Base-by-base conservation (phyloP, 176 grass and related monocot genomes). In the Oryza longistaminata region DNA sequence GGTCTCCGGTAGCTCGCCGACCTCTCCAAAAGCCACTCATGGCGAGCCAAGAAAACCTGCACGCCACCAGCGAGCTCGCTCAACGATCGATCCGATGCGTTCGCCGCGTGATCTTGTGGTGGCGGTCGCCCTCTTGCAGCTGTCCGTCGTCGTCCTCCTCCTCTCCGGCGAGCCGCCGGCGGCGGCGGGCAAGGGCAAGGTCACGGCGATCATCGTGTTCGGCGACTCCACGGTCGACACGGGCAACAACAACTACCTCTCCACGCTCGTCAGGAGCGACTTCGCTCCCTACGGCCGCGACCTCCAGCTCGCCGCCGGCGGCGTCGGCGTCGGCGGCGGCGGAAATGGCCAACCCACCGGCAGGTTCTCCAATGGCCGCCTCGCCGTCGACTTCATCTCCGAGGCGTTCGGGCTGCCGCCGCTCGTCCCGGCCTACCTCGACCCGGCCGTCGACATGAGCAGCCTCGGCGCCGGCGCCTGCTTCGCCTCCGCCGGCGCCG, bases 221-320 rank as follows among this genome's bases (percentile, higher is more conserved):
- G 95, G 95, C 34, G 95, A 97, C 80, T 98, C 95, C 21, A 95
- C 93, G 22, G 95, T 90, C 44, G 95, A 98, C 75, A 78, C 95
- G 26, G 93, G 92, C 70, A 98, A 95, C 82, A 98, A 98, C 93
- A 95, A 98, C 87, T 66, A 68, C 37, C 88, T 98, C 80, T 44
- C 22, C 46, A 95, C 92, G 2, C 3, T 90, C 12, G 13, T 89
- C 8, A 93, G 52, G 80, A 95, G 93, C 92, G 85, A 98, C 78
- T 95, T 95, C 91, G 65, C 42, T 12, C 95, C 95, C 4, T 98
- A 98, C 35, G 93, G 95, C 37, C 95, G 93, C 9, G 93, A 97
- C 90, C 81, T 98, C 64, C 11, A 35, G 11, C 34, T 68, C 13
- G 42, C 21, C 22, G 14, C 21, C 21, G 55, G 1, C 33, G 85